phyloP scores from a whole-genome alignment of 768 basidiomycete genomes.

The Chalciporus pseudorubinellus region DNA sequence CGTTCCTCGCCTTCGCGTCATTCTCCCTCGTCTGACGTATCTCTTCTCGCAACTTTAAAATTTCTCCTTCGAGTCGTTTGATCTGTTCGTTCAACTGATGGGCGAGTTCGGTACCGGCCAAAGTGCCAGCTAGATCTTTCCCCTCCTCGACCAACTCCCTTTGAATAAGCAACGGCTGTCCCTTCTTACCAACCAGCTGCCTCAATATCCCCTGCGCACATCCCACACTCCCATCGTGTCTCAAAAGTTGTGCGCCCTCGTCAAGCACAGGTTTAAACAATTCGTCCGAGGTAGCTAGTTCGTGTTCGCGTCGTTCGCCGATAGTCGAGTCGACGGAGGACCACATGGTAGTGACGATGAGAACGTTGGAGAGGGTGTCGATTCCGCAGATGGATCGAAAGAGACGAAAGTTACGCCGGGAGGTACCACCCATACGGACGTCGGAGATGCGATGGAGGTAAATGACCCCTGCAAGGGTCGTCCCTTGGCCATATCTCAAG shows the following conservation, averaged over 20 bases:
- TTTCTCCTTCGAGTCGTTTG: constrained; percentile 40
- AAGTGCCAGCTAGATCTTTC: constrained; percentile 43
- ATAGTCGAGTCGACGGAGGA: constrained; percentile 30
- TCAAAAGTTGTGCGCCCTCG: constrained; percentile 39
- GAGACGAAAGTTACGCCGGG: constrained; percentile 42
- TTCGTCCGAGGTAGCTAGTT: constrained; percentile 34
- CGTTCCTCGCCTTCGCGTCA: constrained; percentile 40
- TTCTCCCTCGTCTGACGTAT: constrained; percentile 37
- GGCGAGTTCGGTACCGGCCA: constrained; percentile 46
- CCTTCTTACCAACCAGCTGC: constrained; percentile 36
- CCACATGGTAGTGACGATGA: constrained; percentile 51
- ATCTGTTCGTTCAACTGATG: constrained; percentile 43
- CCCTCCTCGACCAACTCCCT: constrained; percentile 45
- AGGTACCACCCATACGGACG: constrained; percentile 42
- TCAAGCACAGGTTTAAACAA: constrained; percentile 47
- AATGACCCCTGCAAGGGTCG: constrained; percentile 42
- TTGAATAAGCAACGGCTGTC: constrained; percentile 45
- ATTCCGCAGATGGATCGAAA: constrained; percentile 48
- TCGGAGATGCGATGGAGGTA: constrained; percentile 48
- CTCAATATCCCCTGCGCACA: constrained; percentile 43
- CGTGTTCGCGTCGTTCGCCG: constrained; percentile 38
- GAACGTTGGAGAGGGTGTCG: constrained; percentile 41
- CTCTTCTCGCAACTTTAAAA: constrained; percentile 39
- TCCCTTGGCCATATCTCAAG: constrained; percentile 16
- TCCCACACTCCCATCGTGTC: constrained; percentile 37